phyloP scores from a whole-genome alignment of 345 rosid species.

The Syzygium oleosum region DNA sequence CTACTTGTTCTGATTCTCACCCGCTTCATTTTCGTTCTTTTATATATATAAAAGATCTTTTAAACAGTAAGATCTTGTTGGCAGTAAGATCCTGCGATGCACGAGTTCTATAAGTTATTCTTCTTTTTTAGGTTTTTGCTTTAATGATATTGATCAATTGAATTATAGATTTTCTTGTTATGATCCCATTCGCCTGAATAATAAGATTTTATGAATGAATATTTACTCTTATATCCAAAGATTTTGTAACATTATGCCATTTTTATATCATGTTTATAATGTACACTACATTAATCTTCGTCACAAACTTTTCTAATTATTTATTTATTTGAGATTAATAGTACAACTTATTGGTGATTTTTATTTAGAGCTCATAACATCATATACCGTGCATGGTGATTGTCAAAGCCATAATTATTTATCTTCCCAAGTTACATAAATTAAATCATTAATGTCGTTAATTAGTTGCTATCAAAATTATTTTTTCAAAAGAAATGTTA shows the following conservation, averaged over 20 bases:
- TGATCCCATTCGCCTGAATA: background rate
- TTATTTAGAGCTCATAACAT: background rate
- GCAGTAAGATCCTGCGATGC: too few species aligned
- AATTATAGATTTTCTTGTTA: background rate
- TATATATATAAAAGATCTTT: too few species aligned
- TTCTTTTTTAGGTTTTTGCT: too few species aligned
- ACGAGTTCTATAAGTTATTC: too few species aligned
- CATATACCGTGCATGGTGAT: background rate
- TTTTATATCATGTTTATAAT: background rate
- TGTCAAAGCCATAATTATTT: background rate
- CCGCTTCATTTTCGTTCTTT: background rate
- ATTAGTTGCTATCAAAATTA: background rate
- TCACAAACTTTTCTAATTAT: background rate
- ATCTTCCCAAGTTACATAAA: background rate
- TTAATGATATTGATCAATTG: too few species aligned
- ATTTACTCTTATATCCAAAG: background rate
- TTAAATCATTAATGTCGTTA: background rate
- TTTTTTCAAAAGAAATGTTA: too few species aligned
- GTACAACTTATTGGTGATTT: background rate
- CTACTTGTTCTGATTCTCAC: too few species aligned
- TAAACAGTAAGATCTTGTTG: too few species aligned
- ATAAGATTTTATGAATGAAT: background rate
- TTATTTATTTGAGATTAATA: too few species aligned
- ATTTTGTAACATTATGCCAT: background rate
- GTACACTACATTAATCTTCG: background rate